Base-by-base conservation (phyloP, 2,329 filamentous ascomycete genomes). In the Diatrype stigma region DNA sequence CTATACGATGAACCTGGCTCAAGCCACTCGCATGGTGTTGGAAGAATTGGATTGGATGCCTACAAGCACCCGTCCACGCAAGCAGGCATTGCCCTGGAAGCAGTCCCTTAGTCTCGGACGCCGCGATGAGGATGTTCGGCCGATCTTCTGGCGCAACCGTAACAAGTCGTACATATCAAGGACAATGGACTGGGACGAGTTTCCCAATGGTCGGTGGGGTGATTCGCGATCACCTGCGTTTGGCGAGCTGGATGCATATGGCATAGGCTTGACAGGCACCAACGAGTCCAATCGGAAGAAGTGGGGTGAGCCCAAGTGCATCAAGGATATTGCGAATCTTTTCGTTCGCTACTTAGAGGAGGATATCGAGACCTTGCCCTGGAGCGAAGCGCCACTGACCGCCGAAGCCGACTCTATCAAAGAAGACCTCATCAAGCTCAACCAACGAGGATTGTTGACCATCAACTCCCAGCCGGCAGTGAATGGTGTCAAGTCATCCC, bases 101-200 rank as follows among this genome's bases (percentile, higher is more conserved):
- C 90, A 95, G 65, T 97, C 93, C 37, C 87, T 97, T 53, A 92
- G 86, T 42, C 82, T 96, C 57, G 89, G 91, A 48, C 85, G 94
- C 45, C 83, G 93, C 63, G 89, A 90, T 45, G 94, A 99, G 73
- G 96, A 96, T 65, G 94, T 99, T 42, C 89, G 94, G 48, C 94
- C 94, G 32, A 96, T 99, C 60, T 99, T 99, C 80, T 99, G 94
- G 94, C 86, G 93, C 62, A 96, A 97, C 73, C 85, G 94, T 52
- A 94, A 96, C 72, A 91, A 94, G 66, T 96, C 92, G 3, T 99
- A 99, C 63, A 86, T 99, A 50, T 85, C 90, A 50, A 90, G 94
- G 50, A 99, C 94, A 1, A 92, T 96, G 67, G 93, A 96, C 61
- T 99, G 94, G 94, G 94, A 99, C 63, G 94, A 99, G 70, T 99